phyloP scores from a whole-genome alignment of 306 rosid species.

The Quercus rubra region DNA sequence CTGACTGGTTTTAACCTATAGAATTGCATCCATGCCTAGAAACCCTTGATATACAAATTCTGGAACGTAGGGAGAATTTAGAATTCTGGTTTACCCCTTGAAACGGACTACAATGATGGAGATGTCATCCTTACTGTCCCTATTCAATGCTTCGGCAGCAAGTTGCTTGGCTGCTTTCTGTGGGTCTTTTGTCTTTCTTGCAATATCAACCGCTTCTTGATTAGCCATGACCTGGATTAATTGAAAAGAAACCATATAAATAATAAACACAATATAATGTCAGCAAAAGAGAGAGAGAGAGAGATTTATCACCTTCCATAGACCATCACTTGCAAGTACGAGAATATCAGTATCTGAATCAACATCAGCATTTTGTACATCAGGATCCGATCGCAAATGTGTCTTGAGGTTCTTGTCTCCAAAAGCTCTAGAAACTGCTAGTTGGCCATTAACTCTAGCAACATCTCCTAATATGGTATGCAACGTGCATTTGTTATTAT shows the following conservation, averaged over 20 bases:
- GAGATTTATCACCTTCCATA: conserved; percentile 68
- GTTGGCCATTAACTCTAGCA: conserved; percentile 90
- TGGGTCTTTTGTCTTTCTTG: conserved; percentile 60
- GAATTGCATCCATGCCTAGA: conserved; percentile 7
- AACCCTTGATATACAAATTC: conserved; percentile 26
- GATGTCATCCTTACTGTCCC: conserved; percentile 85
- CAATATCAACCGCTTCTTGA: conserved; percentile 85
- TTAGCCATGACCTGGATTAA: conserved; percentile 68
- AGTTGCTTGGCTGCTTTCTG: conserved; percentile 66
- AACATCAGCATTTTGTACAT: conserved; percentile 37
- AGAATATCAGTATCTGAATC: conserved; percentile 50
- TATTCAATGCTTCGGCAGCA: conserved; percentile 61
- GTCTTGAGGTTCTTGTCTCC: conserved; percentile 85
- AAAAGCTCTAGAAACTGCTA: conserved; percentile 89
- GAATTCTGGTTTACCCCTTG: conserved; percentile 43
- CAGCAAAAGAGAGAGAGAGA: neutral
- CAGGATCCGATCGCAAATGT: conserved; percentile 80
- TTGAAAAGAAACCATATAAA: neutral
- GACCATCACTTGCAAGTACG: conserved; percentile 81
- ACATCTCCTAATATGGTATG: conserved; percentile 60
- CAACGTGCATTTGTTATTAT: conserved; percentile 4
- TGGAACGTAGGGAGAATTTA: conserved; percentile 8
- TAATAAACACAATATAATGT: neutral
- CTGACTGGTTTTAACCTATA: conserved; percentile 11
- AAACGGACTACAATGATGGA: conserved; percentile 83